Evolutionary conservation across 345 rosid species (phyloP).

Genomic region (Aquilaria sinensis): DNA sequence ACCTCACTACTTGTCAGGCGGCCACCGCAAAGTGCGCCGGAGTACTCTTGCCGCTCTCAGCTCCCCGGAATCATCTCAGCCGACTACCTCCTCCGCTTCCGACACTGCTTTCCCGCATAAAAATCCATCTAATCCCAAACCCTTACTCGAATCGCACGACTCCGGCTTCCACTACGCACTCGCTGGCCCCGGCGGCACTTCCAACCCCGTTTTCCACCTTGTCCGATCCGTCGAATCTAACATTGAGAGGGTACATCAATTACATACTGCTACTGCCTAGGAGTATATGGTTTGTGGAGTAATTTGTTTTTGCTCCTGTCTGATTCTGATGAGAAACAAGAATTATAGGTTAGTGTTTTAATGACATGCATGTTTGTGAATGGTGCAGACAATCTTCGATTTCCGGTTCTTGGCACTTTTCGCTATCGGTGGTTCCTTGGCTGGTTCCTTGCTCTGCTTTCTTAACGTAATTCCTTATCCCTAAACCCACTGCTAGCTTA

Average conservation of each 20-base stretch:
- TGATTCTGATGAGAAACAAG: background rate
- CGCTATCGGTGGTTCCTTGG: conserved; percentile 80
- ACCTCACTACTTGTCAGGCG: conserved; percentile 7
- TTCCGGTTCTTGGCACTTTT: conserved; percentile 86
- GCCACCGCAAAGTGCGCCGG: conserved; percentile 23
- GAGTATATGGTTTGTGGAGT: background rate
- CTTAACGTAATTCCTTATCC: conserved; percentile 53
- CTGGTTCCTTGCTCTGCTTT: conserved; percentile 85
- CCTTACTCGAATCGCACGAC: conserved; percentile 28
- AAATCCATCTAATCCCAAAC: conserved; percentile 16
- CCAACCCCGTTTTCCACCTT: conserved; percentile 30
- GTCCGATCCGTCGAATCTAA: conserved; percentile 60
- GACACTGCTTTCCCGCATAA: conserved; percentile 8
- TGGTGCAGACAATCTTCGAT: conserved; percentile 66
- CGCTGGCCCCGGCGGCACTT: conserved; percentile 22
- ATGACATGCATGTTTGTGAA: background rate
- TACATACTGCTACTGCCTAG: conserved; percentile 10
- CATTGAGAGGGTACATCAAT: conserved; percentile 57
- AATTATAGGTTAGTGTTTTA: background rate
- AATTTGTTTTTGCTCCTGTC: background rate
- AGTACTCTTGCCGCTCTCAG: conserved; percentile 35
- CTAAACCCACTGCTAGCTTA: background rate
- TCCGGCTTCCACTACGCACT: conserved; percentile 32
- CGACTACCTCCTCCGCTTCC: conserved; percentile 26
- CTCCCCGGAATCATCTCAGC: conserved; percentile 35